These are phyloP conservation scores for Lachancea dasiensis DNA, from an alignment of 805 yeast species.

Conservation along the genomic window DNA sequence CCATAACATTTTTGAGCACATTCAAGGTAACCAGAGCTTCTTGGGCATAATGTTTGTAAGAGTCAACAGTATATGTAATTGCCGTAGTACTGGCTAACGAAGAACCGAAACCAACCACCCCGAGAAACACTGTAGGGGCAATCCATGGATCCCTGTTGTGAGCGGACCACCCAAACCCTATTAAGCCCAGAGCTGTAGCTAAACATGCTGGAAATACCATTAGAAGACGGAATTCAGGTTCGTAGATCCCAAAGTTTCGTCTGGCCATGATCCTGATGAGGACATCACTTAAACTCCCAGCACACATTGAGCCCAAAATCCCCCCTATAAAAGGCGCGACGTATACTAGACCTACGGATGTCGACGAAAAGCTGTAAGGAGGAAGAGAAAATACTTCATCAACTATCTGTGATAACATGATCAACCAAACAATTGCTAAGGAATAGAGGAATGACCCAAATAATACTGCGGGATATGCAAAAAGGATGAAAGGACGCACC, in stretches of 20 bases:
- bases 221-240: conserved; percentile 45
- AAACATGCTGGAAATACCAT: conserved; percentile 10
- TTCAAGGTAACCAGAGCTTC: conserved; percentile 55
- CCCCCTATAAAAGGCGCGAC: conserved; percentile 55
- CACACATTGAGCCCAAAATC: conserved; percentile 47
- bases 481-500: conserved; percentile 47
- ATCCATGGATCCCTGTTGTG: conserved; percentile 44
- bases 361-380: conserved; percentile 39
- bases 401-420: conserved; percentile 52
- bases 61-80: conserved; percentile 53
- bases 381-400: conserved; percentile 41
- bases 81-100: conserved; percentile 57
- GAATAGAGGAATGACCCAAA: conserved; percentile 49
- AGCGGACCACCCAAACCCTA: conserved; percentile 62
- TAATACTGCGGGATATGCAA: conserved; percentile 45
- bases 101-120: conserved; percentile 53
- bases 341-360: conserved; percentile 48
- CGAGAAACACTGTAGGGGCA: conserved; percentile 53
- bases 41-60: conserved; percentile 50
- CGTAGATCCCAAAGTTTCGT: conserved; percentile 50
- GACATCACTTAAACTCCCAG: conserved; percentile 46
- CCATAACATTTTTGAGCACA: conserved; percentile 47
- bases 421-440: conserved; percentile 58
- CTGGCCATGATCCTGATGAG: conserved; percentile 40
- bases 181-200: conserved; percentile 7